Evolutionary conservation across 306 rosid genomes (phyloP), one percentile per base, ranked within the genome.

Genomic region (Hippophae tibetana): DNA sequence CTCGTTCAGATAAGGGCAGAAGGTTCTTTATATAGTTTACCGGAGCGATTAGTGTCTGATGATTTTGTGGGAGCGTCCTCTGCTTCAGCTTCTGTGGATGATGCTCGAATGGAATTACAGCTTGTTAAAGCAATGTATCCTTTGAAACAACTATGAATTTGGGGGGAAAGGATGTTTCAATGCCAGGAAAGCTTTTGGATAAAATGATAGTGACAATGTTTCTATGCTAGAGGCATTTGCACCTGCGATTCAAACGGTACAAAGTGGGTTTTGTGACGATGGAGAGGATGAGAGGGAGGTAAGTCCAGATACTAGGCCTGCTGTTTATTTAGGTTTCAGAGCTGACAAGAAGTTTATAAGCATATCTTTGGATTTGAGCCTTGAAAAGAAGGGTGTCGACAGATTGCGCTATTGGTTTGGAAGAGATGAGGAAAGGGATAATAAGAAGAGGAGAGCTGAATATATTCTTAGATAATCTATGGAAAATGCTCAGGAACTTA

Each of bases 361-460:
- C 0, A 87, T 81, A 54, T 78, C 92, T 8, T 74, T 83, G 62
- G 95, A 83, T 72, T 61, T 69, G 63, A 81, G 85, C 60, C 77
- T 68, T 53, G 90, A 68, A 76, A 87, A 81, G 82, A 86, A 83
- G 81, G 86, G 75, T 5, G 62, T 57, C 43, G 82, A 65, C 54
- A 72, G 83, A 42, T 43, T 75, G 5, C 66, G 66, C 0, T 56
- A 62, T 48, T 74, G 78, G 75, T 76, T 67, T 61, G 82, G 78
- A 7, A 78, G 85, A 62, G 95, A 85, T 41, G 93, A 87, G 10
- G 96, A 87, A 67, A 78, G 96, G 46, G 96, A 87, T 52, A 95
- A 90, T 52, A 90, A 83, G 86, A 90, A 87, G 80, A 79, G 90
- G 66, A 82, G 94, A 70, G 94, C 95, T 3, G 95, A 85, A 79